A percentile compares a stretch with the other conserved stretches of the same genome.
phyloP scores from a whole-genome alignment of 345 rosid genomes.

The Linum lewisii region DNA sequence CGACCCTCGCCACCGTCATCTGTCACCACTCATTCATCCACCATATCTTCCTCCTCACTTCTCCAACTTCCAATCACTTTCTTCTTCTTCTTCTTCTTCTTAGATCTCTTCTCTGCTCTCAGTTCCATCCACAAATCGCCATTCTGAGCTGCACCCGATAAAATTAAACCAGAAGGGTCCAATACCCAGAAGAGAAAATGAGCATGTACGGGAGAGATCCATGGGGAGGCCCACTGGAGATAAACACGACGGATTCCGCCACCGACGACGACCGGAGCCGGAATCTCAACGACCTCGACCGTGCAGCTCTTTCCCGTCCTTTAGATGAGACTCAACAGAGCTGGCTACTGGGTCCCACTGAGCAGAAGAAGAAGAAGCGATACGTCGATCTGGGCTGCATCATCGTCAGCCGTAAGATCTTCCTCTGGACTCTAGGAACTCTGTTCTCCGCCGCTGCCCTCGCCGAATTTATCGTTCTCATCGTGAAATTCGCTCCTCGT shows the following conservation, averaged over 20 bases:
- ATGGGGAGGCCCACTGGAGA: constrained; percentile 97
- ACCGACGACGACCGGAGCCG: constrained; percentile 93
- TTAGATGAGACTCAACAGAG: constrained; percentile 98
- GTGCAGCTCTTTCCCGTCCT: constrained; percentile 28
- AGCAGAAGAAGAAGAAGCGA: constrained; percentile 88
- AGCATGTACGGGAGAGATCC: constrained; percentile 89
- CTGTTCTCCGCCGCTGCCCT: constrained; percentile 43
- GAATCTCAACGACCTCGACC: constrained; percentile 54
- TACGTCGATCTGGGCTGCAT: constrained; percentile 78
- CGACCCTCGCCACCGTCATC: background rate
- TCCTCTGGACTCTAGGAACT: constrained; percentile 64
- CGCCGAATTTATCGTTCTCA: constrained; percentile 63
- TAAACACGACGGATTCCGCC: constrained; percentile 36
- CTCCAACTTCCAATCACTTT: background rate
- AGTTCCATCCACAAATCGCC: background rate
- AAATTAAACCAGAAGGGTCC: background rate
- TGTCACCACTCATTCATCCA: background rate
- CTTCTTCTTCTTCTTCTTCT: background rate
- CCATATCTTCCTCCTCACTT: background rate
- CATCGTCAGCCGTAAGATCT: constrained; percentile 94
- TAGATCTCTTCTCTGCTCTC: background rate
- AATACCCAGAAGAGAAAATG: background rate
- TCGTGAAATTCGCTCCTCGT: constrained; percentile 81
- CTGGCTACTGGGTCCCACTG: constrained; percentile 87
- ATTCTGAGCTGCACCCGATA: background rate